Percentiles rank a stretch among this genome's conserved stretches.
These are phyloP conservation scores for Hyparrhenia diplandra DNA, from an alignment of 176 grass and related monocot species.

Conservation along the genomic window DNA sequence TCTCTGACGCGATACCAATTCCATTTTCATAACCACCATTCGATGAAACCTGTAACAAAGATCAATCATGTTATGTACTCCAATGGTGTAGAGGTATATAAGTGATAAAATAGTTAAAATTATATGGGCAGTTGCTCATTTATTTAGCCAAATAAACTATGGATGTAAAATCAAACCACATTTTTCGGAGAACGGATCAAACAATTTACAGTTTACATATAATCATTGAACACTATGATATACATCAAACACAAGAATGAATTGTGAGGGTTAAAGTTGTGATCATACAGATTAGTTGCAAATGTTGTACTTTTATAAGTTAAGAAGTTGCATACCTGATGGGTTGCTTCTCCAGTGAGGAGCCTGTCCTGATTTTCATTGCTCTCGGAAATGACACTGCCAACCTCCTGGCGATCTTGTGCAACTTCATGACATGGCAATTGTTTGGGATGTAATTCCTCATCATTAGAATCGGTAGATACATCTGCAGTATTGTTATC, in stretches of 20 bases:
- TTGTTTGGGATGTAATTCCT: slow-evolving; percentile 13
- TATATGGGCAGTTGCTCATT: not conserved
- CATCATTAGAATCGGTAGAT: not conserved
- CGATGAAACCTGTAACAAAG: slow-evolving; percentile 32
- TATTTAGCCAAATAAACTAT: not conserved
- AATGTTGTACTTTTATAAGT: not conserved
- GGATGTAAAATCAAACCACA: not conserved
- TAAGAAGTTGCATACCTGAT: slow-evolving; percentile 38
- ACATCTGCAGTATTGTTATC: not conserved
- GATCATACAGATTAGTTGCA: not conserved
- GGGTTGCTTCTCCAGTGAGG: slow-evolving; percentile 25
- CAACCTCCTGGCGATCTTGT: slow-evolving; percentile 22
- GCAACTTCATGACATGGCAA: slow-evolving; percentile 20
- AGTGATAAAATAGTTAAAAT: not conserved
- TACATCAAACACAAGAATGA: not conserved
- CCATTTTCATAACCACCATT: slow-evolving; percentile 25
- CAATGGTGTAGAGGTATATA: slow-evolving; percentile 2
- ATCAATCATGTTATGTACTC: slow-evolving; percentile 13
- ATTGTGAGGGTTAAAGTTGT: not conserved
- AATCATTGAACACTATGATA: not conserved
- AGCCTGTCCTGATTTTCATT: slow-evolving; percentile 35
- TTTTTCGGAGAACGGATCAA: not conserved
- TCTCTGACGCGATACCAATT: slow-evolving; percentile 22
- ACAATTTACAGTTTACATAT: not conserved
- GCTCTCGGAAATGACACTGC: slow-evolving; percentile 15